Evolutionary conservation across 768 basidiomycete species (phyloP).

Genomic region (Strobilomyces confusus): DNA sequence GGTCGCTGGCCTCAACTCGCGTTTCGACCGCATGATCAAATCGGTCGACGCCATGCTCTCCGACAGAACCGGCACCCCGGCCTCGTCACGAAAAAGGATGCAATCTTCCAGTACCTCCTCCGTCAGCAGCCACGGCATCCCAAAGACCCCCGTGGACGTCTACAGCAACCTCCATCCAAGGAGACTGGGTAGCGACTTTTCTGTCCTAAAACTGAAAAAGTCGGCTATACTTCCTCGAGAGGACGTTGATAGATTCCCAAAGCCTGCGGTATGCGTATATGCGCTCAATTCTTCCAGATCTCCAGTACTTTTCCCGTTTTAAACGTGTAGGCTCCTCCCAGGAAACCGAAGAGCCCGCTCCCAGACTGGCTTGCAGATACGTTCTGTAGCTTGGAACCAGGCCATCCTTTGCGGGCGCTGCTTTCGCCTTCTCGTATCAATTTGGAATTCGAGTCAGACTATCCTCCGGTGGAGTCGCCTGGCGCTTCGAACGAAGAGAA

Average conservation of each 20-base stretch:
- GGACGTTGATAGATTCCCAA: constrained; percentile 5
- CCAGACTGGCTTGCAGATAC: constrained; percentile 57
- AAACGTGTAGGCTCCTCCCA: constrained; percentile 17
- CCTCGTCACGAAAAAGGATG: constrained; percentile 27
- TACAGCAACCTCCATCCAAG: constrained; percentile 33
- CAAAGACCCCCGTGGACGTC: constrained; percentile 40
- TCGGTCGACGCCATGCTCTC: constrained; percentile 45
- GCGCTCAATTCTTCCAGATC: constrained; percentile 16
- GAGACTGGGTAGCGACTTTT: constrained; percentile 38
- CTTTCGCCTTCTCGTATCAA: constrained; percentile 20
- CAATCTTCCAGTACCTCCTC: constrained; percentile 45
- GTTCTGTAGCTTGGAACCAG: constrained; percentile 40
- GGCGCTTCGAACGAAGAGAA: constrained; percentile 12
- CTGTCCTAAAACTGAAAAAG: constrained; percentile 41
- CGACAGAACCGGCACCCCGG: constrained; percentile 16
- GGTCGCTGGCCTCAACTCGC: constrained; percentile 48
- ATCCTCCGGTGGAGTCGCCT: constrained; percentile 1
- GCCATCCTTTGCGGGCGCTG: constrained; percentile 34
- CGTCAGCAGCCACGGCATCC: constrained; percentile 37
- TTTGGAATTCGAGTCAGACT: background rate
- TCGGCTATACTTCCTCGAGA: background rate
- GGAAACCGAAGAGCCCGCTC: constrained; percentile 30
- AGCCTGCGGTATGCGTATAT: constrained; percentile 30
- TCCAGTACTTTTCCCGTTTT: constrained; percentile 11
- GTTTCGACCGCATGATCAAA: constrained; percentile 66